Conservation (phyloP, 2,329 filamentous ascomycete genomes). For the Penicillium sp. region DNA sequence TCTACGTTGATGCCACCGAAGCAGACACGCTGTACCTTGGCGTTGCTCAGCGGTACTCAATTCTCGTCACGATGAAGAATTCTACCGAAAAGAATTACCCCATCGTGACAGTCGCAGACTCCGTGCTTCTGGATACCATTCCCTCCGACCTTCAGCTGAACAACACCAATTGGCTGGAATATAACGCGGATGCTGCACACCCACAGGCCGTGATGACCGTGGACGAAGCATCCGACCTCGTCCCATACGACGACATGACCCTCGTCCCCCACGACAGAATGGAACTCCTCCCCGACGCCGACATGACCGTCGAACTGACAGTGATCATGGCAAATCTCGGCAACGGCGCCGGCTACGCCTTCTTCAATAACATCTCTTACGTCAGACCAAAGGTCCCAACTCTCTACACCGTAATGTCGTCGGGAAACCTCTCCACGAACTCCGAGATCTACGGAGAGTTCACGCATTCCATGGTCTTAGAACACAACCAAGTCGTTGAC, state of each 20-base stretch:
- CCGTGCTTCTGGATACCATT: slow-evolving; percentile 34
- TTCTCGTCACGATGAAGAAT: slow-evolving; percentile 61
- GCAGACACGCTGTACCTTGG: slow-evolving; percentile 65
- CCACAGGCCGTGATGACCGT: slow-evolving; percentile 28
- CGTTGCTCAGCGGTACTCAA: slow-evolving; percentile 62
- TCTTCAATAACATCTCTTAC: slow-evolving; percentile 30
- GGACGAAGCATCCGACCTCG: slow-evolving; percentile 47
- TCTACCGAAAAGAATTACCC: slow-evolving; percentile 63
- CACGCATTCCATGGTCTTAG: slow-evolving; percentile 53
- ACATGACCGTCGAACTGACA: slow-evolving; percentile 53
- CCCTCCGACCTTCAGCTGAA: slow-evolving; percentile 34
- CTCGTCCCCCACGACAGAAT: slow-evolving; percentile 68
- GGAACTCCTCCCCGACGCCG: slow-evolving; percentile 60
- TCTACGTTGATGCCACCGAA: slow-evolving; percentile 62
- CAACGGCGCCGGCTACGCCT: slow-evolving; percentile 59
- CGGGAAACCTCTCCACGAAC: slow-evolving; percentile 53
- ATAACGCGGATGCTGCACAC: slow-evolving; percentile 49
- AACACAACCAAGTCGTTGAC: slow-evolving; percentile 43
- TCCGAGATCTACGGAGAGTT: slow-evolving; percentile 63
- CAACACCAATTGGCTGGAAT: slow-evolving; percentile 63
- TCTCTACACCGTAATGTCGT: slow-evolving; percentile 27
- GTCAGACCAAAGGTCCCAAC: slow-evolving; percentile 24
- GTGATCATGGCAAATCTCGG: slow-evolving; percentile 69
- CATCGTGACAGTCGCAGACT: slow-evolving; percentile 47
- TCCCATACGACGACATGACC: slow-evolving; percentile 70